Evolutionary conservation across 108 stramenopile genomes (phyloP).

Genomic region (Nannochloropsis salina): DNA sequence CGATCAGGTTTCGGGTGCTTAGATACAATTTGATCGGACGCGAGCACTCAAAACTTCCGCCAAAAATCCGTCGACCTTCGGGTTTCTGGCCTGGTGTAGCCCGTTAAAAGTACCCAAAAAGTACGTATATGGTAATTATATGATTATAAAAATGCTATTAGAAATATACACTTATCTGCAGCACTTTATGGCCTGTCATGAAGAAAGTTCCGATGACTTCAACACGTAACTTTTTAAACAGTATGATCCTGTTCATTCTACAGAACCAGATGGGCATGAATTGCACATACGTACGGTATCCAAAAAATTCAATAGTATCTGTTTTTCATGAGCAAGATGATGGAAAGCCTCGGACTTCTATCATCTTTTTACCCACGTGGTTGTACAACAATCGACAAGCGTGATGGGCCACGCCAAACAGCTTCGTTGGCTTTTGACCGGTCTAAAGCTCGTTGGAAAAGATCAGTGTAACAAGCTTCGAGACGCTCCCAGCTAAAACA

Average conservation of each 20-base stretch:
- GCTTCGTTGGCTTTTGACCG: neutral
- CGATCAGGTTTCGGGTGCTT: slow-evolving; percentile 1
- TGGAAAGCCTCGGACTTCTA: no score
- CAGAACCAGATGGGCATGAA: no score
- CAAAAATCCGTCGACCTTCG: neutral
- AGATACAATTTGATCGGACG: neutral
- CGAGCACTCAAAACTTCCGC: neutral
- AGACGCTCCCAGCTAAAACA: neutral
- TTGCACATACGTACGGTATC: no score
- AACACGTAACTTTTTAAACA: no score
- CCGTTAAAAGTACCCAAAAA: neutral
- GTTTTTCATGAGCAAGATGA: no score
- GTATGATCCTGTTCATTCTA: no score
- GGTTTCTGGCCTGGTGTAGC: neutral
- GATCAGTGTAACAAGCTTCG: neutral
- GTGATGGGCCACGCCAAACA: neutral
- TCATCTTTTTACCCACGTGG: no score
- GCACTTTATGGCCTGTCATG: no score
- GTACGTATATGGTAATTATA: neutral
- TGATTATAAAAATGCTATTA: no score
- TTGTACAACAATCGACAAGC: neutral
- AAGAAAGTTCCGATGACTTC: no score
- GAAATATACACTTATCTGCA: no score
- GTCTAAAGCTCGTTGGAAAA: neutral
- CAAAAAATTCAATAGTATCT: no score